Percentiles rank a stretch among this genome's conserved stretches.
These are phyloP conservation scores for Pharnaceum exiguum DNA, from an alignment of 148 eudicot genomes.

Conservation along the genomic window DNA sequence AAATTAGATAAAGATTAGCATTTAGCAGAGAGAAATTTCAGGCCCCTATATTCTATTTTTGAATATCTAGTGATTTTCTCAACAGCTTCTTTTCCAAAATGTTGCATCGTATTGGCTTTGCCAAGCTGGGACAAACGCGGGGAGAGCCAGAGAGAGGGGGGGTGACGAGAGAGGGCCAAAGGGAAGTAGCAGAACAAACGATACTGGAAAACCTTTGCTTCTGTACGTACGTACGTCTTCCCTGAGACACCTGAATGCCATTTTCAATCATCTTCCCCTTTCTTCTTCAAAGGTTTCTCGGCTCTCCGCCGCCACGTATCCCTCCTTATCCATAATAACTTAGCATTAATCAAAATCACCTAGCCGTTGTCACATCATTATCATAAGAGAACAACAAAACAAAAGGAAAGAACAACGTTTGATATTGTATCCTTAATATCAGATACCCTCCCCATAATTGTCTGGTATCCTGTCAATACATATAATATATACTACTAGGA, in stretches of 20 bases:
- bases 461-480: too few species aligned
- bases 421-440: too few species aligned
- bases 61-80: neutral
- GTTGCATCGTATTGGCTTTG: neutral
- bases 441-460: neutral
- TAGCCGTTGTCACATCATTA: neutral
- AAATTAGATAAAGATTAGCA: too few species aligned
- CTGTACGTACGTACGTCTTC: too few species aligned
- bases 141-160: conserved; percentile 3
- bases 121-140: conserved; percentile 10
- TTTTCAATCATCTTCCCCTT: neutral
- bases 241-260: conserved; percentile 15
- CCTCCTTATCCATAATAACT: too few species aligned
- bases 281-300: neutral
- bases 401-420: neutral
- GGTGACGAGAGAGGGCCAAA: neutral
- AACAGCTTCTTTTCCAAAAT: conserved; percentile 16
- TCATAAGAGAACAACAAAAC: neutral
- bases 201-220: conserved; percentile 6
- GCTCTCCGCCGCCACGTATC: too few species aligned
- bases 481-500: too few species aligned
- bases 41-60: conserved; percentile 12
- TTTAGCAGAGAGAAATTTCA: conserved; percentile 14
- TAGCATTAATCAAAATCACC: too few species aligned
- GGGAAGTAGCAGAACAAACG: neutral